Conservation (phyloP, 2,329 filamentous ascomycete genomes). For the Alternaria conjuncta region DNA sequence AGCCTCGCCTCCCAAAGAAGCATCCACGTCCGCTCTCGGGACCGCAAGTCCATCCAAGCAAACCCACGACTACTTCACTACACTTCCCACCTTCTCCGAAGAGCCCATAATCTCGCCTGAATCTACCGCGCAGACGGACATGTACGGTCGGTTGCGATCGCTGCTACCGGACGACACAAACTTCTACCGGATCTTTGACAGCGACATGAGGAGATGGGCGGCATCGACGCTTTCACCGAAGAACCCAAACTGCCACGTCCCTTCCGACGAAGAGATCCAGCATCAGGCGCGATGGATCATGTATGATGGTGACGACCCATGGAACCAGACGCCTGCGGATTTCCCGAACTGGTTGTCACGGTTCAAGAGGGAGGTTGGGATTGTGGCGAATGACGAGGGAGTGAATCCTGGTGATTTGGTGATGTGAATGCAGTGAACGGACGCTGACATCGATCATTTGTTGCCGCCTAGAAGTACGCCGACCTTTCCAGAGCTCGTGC, state of each 20-base stretch:
- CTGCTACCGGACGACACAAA: conserved; percentile 23
- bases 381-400: conserved; percentile 1
- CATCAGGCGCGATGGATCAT: conserved; percentile 42
- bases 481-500: not conserved
- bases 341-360: conserved; percentile 38
- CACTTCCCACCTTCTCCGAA: not conserved
- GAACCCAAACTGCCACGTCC: conserved; percentile 26
- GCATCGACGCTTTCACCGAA: conserved; percentile 32
- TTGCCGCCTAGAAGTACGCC: not conserved
- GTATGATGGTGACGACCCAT: conserved; percentile 42
- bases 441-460: not conserved
- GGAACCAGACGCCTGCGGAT: conserved; percentile 49
- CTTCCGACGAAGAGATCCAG: conserved; percentile 43
- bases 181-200: conserved; percentile 25
- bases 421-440: not conserved
- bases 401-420: conserved; percentile 5
- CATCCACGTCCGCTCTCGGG: not conserved
- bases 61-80: not conserved
- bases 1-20: not conserved
- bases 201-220: conserved; percentile 30
- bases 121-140: conserved; percentile 2
- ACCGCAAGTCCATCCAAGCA: not conserved
- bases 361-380: conserved; percentile 38
- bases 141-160: conserved; percentile 3
- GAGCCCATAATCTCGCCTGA: not conserved